Evolutionary conservation across 352 stramenopile genomes (phyloP), one percentile per base, ranked within the genome.

Genomic region (Aphanomyces invadans): DNA sequence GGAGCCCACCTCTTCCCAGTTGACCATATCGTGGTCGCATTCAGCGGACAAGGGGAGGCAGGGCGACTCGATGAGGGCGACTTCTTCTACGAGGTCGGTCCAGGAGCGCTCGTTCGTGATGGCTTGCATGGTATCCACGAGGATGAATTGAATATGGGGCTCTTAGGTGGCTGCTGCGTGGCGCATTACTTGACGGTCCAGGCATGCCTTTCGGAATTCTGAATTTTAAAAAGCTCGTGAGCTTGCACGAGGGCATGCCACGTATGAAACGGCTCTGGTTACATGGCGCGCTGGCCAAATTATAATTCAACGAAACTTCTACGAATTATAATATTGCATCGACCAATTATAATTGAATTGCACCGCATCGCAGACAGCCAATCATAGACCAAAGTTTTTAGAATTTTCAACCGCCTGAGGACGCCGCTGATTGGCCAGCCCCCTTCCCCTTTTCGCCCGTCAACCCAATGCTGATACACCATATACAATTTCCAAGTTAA

Each of bases 21-120:
- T 42, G 7, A 42, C 46, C 46, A 54, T 54, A 54, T 54, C 46
- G n/a, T 54, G 46, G n/a, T 54, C 46, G n/a, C n/a, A 54, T 10
- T 11, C 46, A 0, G 46, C 36, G 15, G 15, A 21, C n/a, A 21
- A 31, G 10, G n/a, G 10, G 7, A 10, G 7, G n/a, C n/a, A 7
- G n/a, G 46, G 46, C 10, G 46, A 54, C 46, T 54, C 46, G 26
- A 54, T 54, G 2, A 54, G 46, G n/a, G 46, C n/a, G 10, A 54
- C n/a, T 31, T 54, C 46, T 54, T 54, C 46, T 15, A 25, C n/a
- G 46, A 54, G 46, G n/a, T 0, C 46, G 46, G n/a, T 54, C 36
- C 36, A 42, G 36, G 36, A 42, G 36, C 36, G 36, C 36, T 42
- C 36, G 36, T 42, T 42, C 36, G 36, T 15, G 36, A 42, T 42